phyloP scores from a whole-genome alignment of 257 asterid genomes.

The Rhazya stricta region DNA sequence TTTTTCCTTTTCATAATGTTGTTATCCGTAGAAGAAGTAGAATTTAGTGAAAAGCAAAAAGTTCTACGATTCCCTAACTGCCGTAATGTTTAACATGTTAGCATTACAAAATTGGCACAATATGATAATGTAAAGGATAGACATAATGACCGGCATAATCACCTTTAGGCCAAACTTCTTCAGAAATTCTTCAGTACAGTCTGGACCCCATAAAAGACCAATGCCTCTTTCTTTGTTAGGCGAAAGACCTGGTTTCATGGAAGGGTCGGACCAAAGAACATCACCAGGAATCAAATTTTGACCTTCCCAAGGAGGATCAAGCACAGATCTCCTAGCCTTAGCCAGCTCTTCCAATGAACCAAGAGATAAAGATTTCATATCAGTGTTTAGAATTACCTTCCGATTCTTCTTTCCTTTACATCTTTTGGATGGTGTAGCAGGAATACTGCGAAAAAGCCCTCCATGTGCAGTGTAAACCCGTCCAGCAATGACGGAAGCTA shows the following conservation, averaged over 20 bases:
- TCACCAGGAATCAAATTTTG: slow-evolving; percentile 93
- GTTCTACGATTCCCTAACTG: neutral
- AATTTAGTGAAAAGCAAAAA: neutral
- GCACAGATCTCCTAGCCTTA: slow-evolving; percentile 91
- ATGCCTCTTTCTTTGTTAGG: slow-evolving; percentile 91
- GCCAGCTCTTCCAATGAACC: slow-evolving; percentile 90
- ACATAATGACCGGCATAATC: slow-evolving; percentile 2
- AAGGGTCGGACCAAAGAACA: slow-evolving; percentile 96
- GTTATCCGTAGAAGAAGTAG: neutral
- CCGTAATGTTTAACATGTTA: neutral
- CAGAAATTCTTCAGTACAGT: slow-evolving; percentile 87
- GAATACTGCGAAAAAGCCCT: slow-evolving; percentile 79
- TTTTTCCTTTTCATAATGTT: neutral
- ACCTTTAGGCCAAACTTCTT: slow-evolving; percentile 73
- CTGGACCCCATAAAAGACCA: slow-evolving; percentile 97
- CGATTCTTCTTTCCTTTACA: slow-evolving; percentile 75
- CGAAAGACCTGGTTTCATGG: slow-evolving; percentile 77
- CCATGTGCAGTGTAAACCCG: slow-evolving; percentile 93
- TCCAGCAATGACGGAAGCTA: slow-evolving; percentile 84
- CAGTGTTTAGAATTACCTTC: slow-evolving; percentile 53
- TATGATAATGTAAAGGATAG: neutral
- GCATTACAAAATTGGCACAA: neutral
- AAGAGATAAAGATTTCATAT: slow-evolving; percentile 42
- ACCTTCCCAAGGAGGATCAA: slow-evolving; percentile 99
- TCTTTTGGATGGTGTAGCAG: slow-evolving; percentile 66